These are phyloP conservation scores for Penicillium goetzii DNA, from an alignment of 495 filamentous ascomycete genomes.

Conservation along the genomic window DNA sequence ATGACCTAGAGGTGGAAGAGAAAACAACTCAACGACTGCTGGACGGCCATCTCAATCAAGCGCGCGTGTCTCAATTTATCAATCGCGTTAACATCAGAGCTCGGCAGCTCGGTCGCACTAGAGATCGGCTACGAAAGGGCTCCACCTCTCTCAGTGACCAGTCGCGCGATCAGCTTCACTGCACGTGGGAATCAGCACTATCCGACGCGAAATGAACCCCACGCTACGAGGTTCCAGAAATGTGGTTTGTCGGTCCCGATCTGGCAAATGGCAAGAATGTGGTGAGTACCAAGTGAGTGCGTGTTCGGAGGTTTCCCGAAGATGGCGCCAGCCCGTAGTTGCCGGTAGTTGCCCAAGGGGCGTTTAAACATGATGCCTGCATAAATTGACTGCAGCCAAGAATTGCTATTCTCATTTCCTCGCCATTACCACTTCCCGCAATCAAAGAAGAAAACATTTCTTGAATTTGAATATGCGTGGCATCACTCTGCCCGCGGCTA, in stretches of 20 bases:
- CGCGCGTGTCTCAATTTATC: neutral
- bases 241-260: neutral
- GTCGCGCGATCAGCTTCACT: constrained; percentile 17
- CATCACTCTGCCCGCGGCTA: neutral
- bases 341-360: neutral
- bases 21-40: neutral
- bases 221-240: constrained; percentile 1
- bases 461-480: constrained; percentile 4
- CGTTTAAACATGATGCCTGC: neutral
- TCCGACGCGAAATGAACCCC: constrained; percentile 3
- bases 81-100: constrained; percentile 4
- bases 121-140: neutral
- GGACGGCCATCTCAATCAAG: neutral
- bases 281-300: neutral
- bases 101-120: constrained; percentile 9
- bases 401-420: neutral
- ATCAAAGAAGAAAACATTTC: neutral
- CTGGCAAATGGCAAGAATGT: neutral
- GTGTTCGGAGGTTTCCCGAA: neutral
- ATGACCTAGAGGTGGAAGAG: neutral
- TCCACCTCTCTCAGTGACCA: constrained; percentile 11
- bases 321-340: neutral
- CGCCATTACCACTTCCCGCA: neutral
- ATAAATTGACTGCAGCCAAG: neutral
- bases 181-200: constrained; percentile 22